Conservation (phyloP, 2,329 filamentous ascomycete genomes). For the Fusarium lateritium region DNA sequence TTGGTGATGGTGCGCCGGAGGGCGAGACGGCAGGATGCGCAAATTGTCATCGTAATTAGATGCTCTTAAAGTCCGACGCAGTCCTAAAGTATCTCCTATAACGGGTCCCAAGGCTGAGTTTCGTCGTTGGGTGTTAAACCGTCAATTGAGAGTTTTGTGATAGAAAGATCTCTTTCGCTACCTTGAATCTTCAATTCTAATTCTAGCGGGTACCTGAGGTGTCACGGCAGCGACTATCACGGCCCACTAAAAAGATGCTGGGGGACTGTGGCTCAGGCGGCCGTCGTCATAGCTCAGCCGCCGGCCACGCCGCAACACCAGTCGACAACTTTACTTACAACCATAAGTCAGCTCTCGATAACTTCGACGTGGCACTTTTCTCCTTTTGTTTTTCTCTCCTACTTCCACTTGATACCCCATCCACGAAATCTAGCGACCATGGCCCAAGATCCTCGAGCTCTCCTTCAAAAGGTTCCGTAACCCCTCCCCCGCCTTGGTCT, state of each 20-base stretch:
- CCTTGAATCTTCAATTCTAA: slow-evolving; percentile 18
- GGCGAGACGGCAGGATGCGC: slow-evolving; percentile 51
- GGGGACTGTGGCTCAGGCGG: slow-evolving; percentile 44
- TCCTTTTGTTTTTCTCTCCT: slow-evolving; percentile 2
- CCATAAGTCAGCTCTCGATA: slow-evolving; percentile 29
- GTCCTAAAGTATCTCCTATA: not conserved
- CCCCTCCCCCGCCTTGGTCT: slow-evolving; percentile 43
- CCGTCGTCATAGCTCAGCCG: slow-evolving; percentile 49
- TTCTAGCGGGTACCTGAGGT: slow-evolving; percentile 7
- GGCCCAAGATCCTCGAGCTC: slow-evolving; percentile 82
- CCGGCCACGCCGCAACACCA: slow-evolving; percentile 35
- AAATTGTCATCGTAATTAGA: slow-evolving; percentile 50
- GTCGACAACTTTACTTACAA: slow-evolving; percentile 36
- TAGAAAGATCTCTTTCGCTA: not conserved
- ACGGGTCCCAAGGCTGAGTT: not conserved
- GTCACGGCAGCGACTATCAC: slow-evolving; percentile 9
- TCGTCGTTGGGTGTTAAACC: not conserved
- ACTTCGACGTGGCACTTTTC: slow-evolving; percentile 35
- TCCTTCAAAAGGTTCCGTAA: slow-evolving; percentile 79
- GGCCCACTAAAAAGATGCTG: slow-evolving; percentile 23
- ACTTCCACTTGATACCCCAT: slow-evolving; percentile 25
- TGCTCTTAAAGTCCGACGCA: not conserved
- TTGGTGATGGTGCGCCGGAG: slow-evolving; percentile 42
- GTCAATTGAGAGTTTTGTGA: not conserved
- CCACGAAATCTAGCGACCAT: slow-evolving; percentile 60